Base-by-base conservation (phyloP, 2,329 filamentous ascomycete genomes). In the Sphaerulina vaccinii region DNA sequence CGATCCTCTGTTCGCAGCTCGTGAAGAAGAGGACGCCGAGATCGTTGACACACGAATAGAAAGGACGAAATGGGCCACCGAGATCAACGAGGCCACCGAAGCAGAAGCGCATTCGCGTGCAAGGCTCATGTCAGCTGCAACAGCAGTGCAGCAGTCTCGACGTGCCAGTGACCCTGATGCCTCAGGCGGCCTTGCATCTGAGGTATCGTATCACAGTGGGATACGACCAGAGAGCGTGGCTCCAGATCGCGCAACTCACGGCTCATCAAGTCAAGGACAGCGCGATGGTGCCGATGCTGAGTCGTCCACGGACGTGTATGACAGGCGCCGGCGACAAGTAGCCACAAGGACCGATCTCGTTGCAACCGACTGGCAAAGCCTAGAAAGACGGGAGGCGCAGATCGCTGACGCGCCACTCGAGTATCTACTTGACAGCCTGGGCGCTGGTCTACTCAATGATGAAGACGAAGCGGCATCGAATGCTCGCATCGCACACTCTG, bases 1-100 rank as follows among this genome's bases (percentile, higher is more conserved):
- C 0, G 89, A 97, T 65, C 80, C 84, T 1, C 77, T 99, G 0
- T 99, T 99, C 74, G 86, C 86, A 60, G 77, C 80, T 3, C 86
- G 86, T 58, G 92, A 97, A 69, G 85, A 91, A 57, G 69, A 88
- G 15, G 85, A 90, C 13, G 72, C 93, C 53, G 79, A 83, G 49
- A 85, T 84, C 9, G 79, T 81, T 7, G 76, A 79, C 42, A 88
- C 86, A 0, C 81, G 80, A 56, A 72, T 74, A 8, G 75, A 82
- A 50, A 82, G 89, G 33, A 76, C 83, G 47, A 78, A 75, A 55
- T 83, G 62, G 61, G 55, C 60, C 76, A 65, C 75, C 75, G 35
- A 71, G 72, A 50, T 70, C 43, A 64, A 70, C 19, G 50, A 58
- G n/a, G 67, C 56, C 6, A 56, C 57, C 16, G 53, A 60, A n/a